These are phyloP conservation scores for Arthroderma uncinatum DNA, from an alignment of 2,329 filamentous ascomycete genomes.

Conservation along the genomic window DNA sequence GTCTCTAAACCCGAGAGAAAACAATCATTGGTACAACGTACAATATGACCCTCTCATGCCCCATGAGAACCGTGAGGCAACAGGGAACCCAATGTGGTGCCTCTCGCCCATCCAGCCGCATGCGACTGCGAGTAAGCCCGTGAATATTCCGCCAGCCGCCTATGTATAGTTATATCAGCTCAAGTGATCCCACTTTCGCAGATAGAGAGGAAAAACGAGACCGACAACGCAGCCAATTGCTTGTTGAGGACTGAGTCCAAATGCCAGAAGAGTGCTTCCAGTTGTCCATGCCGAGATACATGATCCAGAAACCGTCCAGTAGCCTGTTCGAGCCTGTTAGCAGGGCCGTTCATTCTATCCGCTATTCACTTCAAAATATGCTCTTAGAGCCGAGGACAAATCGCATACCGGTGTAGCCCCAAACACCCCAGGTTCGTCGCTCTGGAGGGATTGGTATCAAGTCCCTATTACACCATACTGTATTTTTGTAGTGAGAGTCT, in stretches of 20 bases:
- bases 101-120: constrained; percentile 31
- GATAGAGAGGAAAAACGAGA: not conserved
- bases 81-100: constrained; percentile 37
- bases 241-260: constrained; percentile 19
- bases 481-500: constrained; percentile 5
- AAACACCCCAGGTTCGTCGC: constrained; percentile 21
- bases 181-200: not conserved
- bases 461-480: constrained; percentile 23
- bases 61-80: constrained; percentile 32
- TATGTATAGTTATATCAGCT: not conserved
- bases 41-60: constrained; percentile 32
- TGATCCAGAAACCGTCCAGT: constrained; percentile 24
- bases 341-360: not conserved
- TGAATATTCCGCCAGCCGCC: constrained; percentile 19
- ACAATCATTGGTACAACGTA: not conserved
- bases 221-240: constrained; percentile 20
- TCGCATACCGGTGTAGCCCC: constrained; percentile 18
- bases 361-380: not conserved
- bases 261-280: constrained; percentile 20
- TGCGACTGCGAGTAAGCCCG: constrained; percentile 25
- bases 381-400: not conserved
- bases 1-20: not conserved
- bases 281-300: constrained; percentile 23
- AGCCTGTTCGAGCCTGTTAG: constrained; percentile 15
- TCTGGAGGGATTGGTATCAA: constrained; percentile 22